Evolutionary conservation across 345 rosid genomes (phyloP).

Genomic region (Sisymbrium altissimum): DNA sequence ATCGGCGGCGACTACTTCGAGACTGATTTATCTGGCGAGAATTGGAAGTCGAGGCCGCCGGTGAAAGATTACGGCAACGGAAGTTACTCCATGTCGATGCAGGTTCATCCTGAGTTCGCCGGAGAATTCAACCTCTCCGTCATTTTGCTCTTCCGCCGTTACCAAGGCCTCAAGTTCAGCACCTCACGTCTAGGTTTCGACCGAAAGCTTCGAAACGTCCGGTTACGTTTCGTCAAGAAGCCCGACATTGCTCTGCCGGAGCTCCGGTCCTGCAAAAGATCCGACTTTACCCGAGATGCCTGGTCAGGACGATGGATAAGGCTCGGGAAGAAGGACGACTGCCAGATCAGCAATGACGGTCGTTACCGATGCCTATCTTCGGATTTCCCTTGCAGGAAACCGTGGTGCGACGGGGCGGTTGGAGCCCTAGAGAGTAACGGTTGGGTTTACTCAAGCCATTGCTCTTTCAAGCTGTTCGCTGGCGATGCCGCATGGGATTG

Average conservation of each 20-base stretch:
- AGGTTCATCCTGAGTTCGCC: conserved; percentile 83
- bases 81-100: conserved; percentile 63
- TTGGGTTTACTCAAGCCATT: conserved; percentile 91
- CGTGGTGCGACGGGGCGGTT: conserved; percentile 84
- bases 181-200: conserved; percentile 62
- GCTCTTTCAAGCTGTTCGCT: conserved; percentile 63
- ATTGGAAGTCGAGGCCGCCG: conserved; percentile 83
- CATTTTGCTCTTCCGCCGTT: conserved; percentile 70
- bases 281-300: conserved; percentile 61
- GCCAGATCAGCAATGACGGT: conserved; percentile 67
- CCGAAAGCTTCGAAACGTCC: conserved; percentile 45
- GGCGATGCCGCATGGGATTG: conserved; percentile 76
- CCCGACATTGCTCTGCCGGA: conserved; percentile 42
- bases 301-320: conserved; percentile 97
- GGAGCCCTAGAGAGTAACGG: conserved; percentile 89
- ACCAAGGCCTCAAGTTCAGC: conserved; percentile 68
- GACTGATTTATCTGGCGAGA: conserved; percentile 77
- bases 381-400: conserved; percentile 59
- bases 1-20: conserved; percentile 90
- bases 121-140: conserved; percentile 72
- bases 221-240: conserved; percentile 42
- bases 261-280: conserved; percentile 43
- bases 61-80: conserved; percentile 83
- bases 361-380: conserved; percentile 66
- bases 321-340: conserved; percentile 62